These are phyloP conservation scores for Leptodermis oblonga DNA, from an alignment of 257 asterid genomes.

Conservation along the genomic window DNA sequence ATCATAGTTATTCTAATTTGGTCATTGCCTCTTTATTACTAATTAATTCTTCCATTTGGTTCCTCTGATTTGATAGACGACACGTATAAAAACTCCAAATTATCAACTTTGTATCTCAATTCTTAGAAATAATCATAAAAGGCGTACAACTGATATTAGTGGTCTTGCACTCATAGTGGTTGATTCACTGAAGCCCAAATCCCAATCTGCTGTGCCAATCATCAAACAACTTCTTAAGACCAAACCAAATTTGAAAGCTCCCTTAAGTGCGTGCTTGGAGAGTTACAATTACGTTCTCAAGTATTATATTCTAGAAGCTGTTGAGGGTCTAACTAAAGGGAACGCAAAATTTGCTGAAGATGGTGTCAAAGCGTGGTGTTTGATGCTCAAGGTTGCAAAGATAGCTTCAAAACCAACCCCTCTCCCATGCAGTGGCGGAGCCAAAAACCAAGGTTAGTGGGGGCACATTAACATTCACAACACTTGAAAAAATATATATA, in stretches of 20 bases:
- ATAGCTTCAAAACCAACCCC: constrained; percentile 2
- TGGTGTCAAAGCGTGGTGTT: constrained; percentile 12
- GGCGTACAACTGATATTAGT: background rate
- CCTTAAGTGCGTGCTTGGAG: too few species aligned
- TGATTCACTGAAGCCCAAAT: constrained; percentile 1
- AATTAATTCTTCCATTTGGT: too few species aligned
- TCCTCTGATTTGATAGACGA: too few species aligned
- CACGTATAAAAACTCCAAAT: too few species aligned
- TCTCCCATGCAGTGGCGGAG: too few species aligned
- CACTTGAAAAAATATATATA: too few species aligned
- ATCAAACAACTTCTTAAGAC: background rate
- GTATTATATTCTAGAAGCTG: constrained; percentile 15
- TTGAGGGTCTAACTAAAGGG: constrained; percentile 27
- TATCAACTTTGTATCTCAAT: background rate
- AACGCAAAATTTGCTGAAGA: constrained; percentile 29
- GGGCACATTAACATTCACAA: too few species aligned
- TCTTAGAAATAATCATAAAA: background rate
- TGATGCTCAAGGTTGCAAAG: constrained; percentile 19
- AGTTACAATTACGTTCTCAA: constrained; percentile 10
- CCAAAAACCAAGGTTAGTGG: too few species aligned
- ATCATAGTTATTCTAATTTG: too few species aligned
- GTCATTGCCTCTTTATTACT: too few species aligned
- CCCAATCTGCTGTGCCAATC: background rate
- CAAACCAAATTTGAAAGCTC: background rate
- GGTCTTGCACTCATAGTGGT: constrained; percentile 17